phyloP scores from a whole-genome alignment of 2,329 filamentous ascomycete species.

The Pestalotiopsis sp. region DNA sequence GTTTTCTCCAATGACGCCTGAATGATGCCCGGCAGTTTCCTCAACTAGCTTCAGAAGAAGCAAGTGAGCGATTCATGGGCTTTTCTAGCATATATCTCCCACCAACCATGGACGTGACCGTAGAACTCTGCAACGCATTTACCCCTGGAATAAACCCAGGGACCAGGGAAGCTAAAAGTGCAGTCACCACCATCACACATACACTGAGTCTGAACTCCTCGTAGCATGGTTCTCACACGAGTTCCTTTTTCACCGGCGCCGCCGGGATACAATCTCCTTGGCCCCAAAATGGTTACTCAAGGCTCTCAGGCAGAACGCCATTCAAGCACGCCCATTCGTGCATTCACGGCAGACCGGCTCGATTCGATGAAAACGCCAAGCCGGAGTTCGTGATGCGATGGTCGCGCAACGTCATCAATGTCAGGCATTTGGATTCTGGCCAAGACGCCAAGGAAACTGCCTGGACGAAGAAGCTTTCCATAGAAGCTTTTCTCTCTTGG shows the following conservation, averaged over 20 bases:
- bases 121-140: not conserved
- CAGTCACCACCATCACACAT: too few relatives aligned
- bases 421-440: not conserved
- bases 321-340: not conserved
- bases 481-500: not conserved
- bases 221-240: not conserved
- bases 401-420: not conserved
- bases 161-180: too few relatives aligned
- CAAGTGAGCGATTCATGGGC: not conserved
- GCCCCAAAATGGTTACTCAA: not conserved
- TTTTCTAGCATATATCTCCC: not conserved
- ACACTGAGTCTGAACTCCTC: not conserved
- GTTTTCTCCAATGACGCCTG: not conserved
- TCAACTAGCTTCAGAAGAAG: not conserved
- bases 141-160: not conserved
- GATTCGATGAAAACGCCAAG: not conserved
- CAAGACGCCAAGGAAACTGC: not conserved
- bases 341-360: not conserved
- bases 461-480: not conserved
- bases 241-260: not conserved
- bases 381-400: not conserved
- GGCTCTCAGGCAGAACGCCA: not conserved
- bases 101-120: not conserved
- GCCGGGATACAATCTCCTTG: not conserved
- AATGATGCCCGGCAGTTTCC: not conserved